phyloP scores from a whole-genome alignment of 2,329 filamentous ascomycete genomes.

The Cryphonectria parasitica region DNA sequence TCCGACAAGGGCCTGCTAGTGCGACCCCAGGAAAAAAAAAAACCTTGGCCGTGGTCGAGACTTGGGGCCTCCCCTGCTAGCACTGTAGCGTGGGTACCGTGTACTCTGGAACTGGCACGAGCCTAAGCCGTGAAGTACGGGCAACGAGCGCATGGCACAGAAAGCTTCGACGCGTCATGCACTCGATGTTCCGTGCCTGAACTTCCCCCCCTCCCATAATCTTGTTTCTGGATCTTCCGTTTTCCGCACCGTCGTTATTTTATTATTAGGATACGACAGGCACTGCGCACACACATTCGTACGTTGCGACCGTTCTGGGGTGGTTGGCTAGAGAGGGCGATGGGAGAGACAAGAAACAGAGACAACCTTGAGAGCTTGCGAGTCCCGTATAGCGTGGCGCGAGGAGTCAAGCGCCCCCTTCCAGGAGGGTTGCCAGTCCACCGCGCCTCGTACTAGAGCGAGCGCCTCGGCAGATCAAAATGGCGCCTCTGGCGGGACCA shows the following conservation, averaged over 20 bases:
- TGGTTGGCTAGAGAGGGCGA: slow-evolving; percentile 10
- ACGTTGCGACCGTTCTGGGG: slow-evolving; percentile 6
- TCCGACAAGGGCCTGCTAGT: slow-evolving; percentile 42
- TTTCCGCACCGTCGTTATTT: slow-evolving; percentile 9
- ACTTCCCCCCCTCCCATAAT: not conserved
- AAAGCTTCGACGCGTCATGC: slow-evolving; percentile 29
- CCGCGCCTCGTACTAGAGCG: slow-evolving; percentile 1
- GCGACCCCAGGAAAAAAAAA: slow-evolving; percentile 29
- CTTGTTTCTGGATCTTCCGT: slow-evolving; percentile 20
- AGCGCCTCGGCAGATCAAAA: not conserved
- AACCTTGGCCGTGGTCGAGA: slow-evolving; percentile 25
- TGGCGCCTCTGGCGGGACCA: slow-evolving; percentile 3
- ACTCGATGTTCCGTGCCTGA: slow-evolving; percentile 19
- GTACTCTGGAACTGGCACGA: slow-evolving; percentile 9
- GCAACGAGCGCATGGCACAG: slow-evolving; percentile 31
- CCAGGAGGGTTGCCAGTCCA: not conserved
- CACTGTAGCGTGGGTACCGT: slow-evolving; percentile 7
- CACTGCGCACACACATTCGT: slow-evolving; percentile 1
- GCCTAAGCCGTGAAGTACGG: slow-evolving; percentile 31
- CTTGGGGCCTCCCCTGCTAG: slow-evolving; percentile 18
- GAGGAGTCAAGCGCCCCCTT: not conserved
- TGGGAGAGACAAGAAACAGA: not conserved
- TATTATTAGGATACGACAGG: slow-evolving; percentile 15
- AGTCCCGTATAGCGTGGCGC: not conserved
- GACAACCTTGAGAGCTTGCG: not conserved